Evolutionary conservation across 345 rosid species (phyloP).

Genomic region (Corymbia maculata): DNA sequence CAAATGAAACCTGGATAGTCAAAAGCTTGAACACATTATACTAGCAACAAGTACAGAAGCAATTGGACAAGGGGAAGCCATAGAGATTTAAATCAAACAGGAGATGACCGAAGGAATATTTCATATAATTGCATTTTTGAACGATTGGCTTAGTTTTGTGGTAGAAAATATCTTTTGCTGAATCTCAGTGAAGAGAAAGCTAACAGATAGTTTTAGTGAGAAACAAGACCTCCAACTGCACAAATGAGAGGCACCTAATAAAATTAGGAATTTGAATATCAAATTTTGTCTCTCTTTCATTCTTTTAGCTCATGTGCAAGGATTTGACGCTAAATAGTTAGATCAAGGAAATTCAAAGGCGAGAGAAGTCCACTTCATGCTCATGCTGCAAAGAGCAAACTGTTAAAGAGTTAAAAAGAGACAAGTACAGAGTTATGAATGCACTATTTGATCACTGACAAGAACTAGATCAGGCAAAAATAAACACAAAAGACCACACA

Average conservation of each 20-base stretch:
- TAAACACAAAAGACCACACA: background rate
- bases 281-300: background rate
- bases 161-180: background rate
- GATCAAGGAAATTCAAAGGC: background rate
- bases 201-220: background rate
- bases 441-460: background rate
- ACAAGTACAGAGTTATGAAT: background rate
- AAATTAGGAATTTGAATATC: background rate
- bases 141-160: background rate
- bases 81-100: background rate
- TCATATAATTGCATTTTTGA: background rate
- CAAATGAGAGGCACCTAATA: background rate
- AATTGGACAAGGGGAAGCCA: background rate
- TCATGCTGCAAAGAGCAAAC: background rate
- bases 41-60: background rate
- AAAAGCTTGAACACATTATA: background rate
- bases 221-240: background rate
- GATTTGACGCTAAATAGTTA: background rate
- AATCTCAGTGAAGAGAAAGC: background rate
- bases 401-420: background rate
- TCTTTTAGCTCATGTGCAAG: background rate
- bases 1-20: slow-evolving; percentile 64
- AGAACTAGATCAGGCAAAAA: background rate
- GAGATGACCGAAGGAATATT: background rate
- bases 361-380: background rate